Evolutionary conservation across 768 basidiomycete genomes (phyloP).

Genomic region (Agrocybe praecox): DNA sequence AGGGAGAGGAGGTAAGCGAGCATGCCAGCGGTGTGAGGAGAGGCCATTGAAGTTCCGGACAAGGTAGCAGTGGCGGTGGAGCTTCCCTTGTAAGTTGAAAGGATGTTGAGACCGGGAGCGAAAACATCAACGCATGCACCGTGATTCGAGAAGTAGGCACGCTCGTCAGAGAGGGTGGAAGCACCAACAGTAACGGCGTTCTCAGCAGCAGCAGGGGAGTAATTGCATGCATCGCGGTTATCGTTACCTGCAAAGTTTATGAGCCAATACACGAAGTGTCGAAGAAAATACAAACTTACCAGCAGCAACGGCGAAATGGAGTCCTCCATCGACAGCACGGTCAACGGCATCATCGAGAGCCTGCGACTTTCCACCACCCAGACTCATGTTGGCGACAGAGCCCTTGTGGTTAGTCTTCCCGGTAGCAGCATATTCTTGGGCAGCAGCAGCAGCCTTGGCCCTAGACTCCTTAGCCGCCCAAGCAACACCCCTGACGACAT

Average conservation of each 20-base stretch:
- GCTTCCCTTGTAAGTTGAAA: conserved; percentile 82
- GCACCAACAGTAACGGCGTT: conserved; percentile 96
- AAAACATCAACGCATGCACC: conserved; percentile 93
- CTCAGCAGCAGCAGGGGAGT: conserved; percentile 89
- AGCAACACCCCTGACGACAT: conserved; percentile 86
- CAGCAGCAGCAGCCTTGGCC: conserved; percentile 60
- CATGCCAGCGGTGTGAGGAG: conserved; percentile 89
- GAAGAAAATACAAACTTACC: conserved; percentile 48
- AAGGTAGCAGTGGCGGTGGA: conserved; percentile 67
- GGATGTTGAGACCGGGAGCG: conserved; percentile 89
- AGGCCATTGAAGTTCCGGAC: conserved; percentile 94
- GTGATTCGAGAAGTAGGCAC: conserved; percentile 92
- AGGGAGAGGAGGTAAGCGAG: conserved; percentile 92
- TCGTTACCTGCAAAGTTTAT: conserved; percentile 59
- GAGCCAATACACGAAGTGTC: neutral
- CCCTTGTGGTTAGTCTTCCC: conserved; percentile 89
- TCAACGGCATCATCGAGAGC: conserved; percentile 87
- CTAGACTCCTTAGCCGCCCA: conserved; percentile 68
- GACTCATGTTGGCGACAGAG: conserved; percentile 95
- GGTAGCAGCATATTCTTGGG: conserved; percentile 66
- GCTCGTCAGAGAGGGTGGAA: conserved; percentile 76
- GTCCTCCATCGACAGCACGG: conserved; percentile 76
- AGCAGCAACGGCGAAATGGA: conserved; percentile 97
- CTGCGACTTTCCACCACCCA: conserved; percentile 92
- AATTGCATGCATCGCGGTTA: conserved; percentile 87